Evolutionary conservation across 176 grass and related monocot genomes (phyloP), one percentile per base, ranked within the genome.

Genomic region (Phoenix roebelenii): DNA sequence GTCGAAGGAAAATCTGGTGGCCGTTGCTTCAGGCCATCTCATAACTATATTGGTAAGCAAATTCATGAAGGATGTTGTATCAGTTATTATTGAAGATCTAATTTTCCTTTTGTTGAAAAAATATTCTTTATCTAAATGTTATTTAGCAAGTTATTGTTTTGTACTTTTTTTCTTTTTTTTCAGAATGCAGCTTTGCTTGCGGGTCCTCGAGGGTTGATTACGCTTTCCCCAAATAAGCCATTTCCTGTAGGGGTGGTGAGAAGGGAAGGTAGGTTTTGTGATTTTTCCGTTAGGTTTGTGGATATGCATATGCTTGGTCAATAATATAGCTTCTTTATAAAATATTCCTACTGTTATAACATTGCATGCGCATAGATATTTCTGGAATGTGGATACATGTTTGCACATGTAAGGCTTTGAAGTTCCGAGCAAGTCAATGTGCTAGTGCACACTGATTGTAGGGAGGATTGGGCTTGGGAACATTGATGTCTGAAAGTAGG

Each of bases 1-100:
- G 83, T 96, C 92, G 10, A 82, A 49, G 44, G 83, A 96, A 25
- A 96, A 96, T 54, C 53, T 97, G 55, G 78, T 90, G 67, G 92
- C 87, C 24, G 63, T 97, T 69, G 87, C 92, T 57, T 90, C 78
- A 64, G 83, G 83, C 58, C 83, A 85, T 32, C 60, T 90, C 63
- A 60, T 97, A 22, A 91, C 84, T 61, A 88, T 97, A 52, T 68
- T 97, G 74, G 91, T 96, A 80, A 22, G 63, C 17, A 23, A 44
- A 61, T 25, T 18, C 26, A 52, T 30, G 35, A 44, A 14, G 35
- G 35, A 44, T 44, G 35, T 44, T 44, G 9, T 12, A 44, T 44
- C 10, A 12, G 2, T 44, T 1, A 9, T 12, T 44, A 44, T 44
- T 9, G 35, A 44, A 12, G 35, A 44, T 44, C 10, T 44, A 44